These are phyloP conservation scores for Russula emetica DNA, from an alignment of 768 basidiomycete genomes.

Conservation along the genomic window DNA sequence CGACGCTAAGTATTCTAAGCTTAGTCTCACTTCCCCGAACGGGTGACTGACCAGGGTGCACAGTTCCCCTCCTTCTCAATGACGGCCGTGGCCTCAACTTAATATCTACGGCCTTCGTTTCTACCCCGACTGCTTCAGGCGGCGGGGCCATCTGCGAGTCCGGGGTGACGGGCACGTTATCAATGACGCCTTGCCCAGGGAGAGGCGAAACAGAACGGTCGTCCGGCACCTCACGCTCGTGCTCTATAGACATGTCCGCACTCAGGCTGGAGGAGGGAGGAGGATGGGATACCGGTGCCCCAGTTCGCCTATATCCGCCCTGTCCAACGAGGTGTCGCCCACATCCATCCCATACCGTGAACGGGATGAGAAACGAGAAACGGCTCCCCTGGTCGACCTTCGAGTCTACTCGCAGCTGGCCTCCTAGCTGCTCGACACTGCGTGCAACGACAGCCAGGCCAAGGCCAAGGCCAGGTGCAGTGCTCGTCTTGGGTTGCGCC, in stretches of 20 bases:
- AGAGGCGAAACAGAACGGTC: neutral
- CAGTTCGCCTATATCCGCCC: neutral
- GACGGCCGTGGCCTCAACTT: neutral
- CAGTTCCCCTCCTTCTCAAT: neutral
- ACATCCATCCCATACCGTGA: neutral
- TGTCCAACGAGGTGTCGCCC: neutral
- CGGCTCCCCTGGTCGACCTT: neutral
- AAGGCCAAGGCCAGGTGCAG: neutral
- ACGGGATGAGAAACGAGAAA: neutral
- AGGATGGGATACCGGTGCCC: neutral
- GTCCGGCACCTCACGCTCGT: neutral
- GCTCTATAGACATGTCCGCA: neutral
- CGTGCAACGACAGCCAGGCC: neutral
- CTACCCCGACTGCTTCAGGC: neutral
- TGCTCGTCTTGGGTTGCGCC: neutral
- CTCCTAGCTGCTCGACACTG: neutral
- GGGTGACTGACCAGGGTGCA: conserved; percentile 27
- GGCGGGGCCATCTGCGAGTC: neutral
- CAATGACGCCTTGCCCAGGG: neutral
- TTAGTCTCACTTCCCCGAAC: conserved; percentile 23
- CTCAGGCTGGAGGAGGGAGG: neutral
- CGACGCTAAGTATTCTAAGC: conserved; percentile 59
- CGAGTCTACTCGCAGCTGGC: neutral
- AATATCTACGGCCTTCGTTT: neutral
- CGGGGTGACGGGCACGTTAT: neutral